Evolutionary conservation across 2,329 filamentous ascomycete species (phyloP), one percentile per base, ranked within the genome.

Genomic region (Biscogniauxia mediterranea): DNA sequence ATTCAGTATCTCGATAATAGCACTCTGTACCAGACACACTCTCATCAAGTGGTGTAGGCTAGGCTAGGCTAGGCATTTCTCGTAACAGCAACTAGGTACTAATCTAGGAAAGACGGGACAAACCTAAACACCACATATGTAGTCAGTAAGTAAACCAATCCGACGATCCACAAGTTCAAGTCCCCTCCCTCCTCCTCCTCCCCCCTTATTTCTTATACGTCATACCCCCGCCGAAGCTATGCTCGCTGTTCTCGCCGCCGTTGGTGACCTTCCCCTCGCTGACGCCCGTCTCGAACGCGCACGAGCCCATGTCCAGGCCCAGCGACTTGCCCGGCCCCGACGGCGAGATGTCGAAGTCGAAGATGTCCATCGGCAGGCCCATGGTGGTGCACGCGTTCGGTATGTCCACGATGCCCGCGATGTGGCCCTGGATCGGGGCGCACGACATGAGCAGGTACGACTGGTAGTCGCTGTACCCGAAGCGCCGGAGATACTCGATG

Each of bases 311-410:
- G 72, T 93, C 87, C 60, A 80, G 75, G n/a, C n/a, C n/a, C 4
- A 83, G 85, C 6, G 82, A 81, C 59, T 67, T 66, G 2, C 83
- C 84, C 8, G 82, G 80, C 6, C 80, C 80, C 58, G 83, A 82
- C 1, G 92, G 91, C 54, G 87, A 85, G 67, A 97, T 94, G 73
- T 97, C 93, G 76, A 97, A 96, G 71, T 95, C 91, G 70, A 97
- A 97, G 57, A 97, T 96, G 77, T 97, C 93, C 82, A 96, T 92
- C 0, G 93, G 93, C 58, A 97, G 73, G 0, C 92, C 93, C 61
- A 97, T 80, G 0, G 93, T 97, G 3, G 93, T 96, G 72, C 93
- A 97, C 0, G 90, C 91, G 73, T 97, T 96, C 0, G 93, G 93
- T 55, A 96, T 91, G 75, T 96, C 92, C 8, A 96, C 93, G 60